Conservation (phyloP, 2,329 filamentous ascomycete species). For the Colletotrichum sp. region DNA sequence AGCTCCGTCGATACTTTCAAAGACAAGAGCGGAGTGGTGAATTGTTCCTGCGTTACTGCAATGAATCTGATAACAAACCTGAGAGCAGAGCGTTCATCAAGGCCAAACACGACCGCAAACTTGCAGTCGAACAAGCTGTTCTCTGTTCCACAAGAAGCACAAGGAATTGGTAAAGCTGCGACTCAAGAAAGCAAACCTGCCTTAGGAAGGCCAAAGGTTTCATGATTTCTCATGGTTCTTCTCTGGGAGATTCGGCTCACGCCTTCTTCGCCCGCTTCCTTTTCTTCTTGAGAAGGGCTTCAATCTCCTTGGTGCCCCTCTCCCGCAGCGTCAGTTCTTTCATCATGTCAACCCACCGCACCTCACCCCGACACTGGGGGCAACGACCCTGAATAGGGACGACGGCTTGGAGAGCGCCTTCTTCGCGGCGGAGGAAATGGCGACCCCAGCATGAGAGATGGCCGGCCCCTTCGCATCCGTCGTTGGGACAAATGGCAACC, state of each 20-base stretch:
- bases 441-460: slow-evolving; percentile 66
- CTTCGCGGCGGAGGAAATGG: slow-evolving; percentile 48
- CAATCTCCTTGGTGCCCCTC: slow-evolving; percentile 73
- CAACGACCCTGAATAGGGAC: slow-evolving; percentile 75
- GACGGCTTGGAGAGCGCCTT: slow-evolving; percentile 47
- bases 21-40: not conserved
- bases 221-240: not conserved
- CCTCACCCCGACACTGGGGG: slow-evolving; percentile 66
- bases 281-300: slow-evolving; percentile 61
- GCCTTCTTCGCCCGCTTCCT: slow-evolving; percentile 28
- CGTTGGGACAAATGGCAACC: slow-evolving; percentile 61
- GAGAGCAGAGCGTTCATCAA: not conserved
- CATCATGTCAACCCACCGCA: slow-evolving; percentile 80
- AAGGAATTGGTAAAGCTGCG: not conserved
- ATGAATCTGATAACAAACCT: not conserved
- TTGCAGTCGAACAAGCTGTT: not conserved
- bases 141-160: not conserved
- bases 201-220: not conserved
- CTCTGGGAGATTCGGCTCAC: not conserved
- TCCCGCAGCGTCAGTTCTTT: slow-evolving; percentile 80
- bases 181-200: not conserved
- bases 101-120: not conserved
- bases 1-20: not conserved
- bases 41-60: not conserved
- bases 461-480: slow-evolving; percentile 59